phyloP scores from a whole-genome alignment of 306 rosid genomes.

The Echinosophora koreensis region DNA sequence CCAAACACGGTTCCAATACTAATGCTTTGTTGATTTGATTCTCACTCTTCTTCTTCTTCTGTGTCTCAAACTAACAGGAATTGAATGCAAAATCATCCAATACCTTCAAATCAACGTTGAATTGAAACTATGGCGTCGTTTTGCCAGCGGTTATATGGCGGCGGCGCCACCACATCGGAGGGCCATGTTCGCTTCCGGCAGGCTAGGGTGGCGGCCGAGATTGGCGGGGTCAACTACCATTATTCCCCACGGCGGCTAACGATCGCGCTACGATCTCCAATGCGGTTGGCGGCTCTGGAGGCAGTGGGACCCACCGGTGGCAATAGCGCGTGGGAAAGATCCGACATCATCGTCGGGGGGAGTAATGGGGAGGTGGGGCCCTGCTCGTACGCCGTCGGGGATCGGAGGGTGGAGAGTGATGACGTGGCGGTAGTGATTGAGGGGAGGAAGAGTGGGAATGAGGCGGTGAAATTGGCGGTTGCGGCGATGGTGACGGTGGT shows the following conservation, averaged over 20 bases:
- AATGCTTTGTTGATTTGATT: no score
- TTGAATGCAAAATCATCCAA: no score
- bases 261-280: slow-evolving; percentile 43
- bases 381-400: slow-evolving; percentile 63
- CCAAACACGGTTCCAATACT: not conserved
- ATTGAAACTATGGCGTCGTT: slow-evolving; percentile 47
- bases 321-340: slow-evolving; percentile 56
- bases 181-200: slow-evolving; percentile 39
- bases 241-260: not conserved
- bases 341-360: slow-evolving; percentile 41
- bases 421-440: slow-evolving; percentile 31
- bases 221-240: slow-evolving; percentile 20
- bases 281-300: slow-evolving; percentile 47
- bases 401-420: slow-evolving; percentile 44
- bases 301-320: slow-evolving; percentile 28
- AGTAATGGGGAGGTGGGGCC: slow-evolving; percentile 49
- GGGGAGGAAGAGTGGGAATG: slow-evolving; percentile 17
- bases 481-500: slow-evolving; percentile 78
- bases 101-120: no score
- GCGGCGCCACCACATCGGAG: slow-evolving; percentile 44
- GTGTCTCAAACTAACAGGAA: no score
- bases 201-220: not conserved
- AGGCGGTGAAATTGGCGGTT: slow-evolving; percentile 64
- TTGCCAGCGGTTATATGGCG: slow-evolving; percentile 45
- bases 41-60: no score